Evolutionary conservation across 345 rosid genomes (phyloP).

Genomic region (Ricinus communis): DNA sequence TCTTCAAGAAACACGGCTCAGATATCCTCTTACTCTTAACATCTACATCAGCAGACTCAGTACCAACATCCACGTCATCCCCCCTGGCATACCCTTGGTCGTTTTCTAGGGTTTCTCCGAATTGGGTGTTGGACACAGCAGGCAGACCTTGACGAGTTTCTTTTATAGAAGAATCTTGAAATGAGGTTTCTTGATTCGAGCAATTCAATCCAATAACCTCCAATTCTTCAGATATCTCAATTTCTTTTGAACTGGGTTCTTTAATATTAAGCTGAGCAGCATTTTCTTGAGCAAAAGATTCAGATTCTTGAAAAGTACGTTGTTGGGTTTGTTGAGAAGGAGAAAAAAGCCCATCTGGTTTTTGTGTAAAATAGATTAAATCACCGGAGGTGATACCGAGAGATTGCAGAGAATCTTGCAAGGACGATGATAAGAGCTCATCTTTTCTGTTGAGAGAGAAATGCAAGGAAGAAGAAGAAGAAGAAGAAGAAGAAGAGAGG

Average conservation of each 20-base stretch:
- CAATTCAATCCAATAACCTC: neutral
- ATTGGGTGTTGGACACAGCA: no score
- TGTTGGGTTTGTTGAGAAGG: neutral
- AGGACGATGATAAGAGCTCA: conserved; percentile 48
- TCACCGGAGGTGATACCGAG: conserved; percentile 74
- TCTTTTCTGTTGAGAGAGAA: conserved; percentile 73
- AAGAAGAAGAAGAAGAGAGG: conserved; percentile 21
- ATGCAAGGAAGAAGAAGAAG: conserved; percentile 28
- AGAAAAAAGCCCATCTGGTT: conserved; percentile 23
- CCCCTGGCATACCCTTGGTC: conserved; percentile 5
- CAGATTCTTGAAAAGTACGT: conserved; percentile 1
- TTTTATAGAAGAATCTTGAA: conserved; percentile 5
- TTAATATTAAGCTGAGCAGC: neutral
- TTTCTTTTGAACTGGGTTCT: conserved; percentile 17
- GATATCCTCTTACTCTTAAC: conserved; percentile 35
- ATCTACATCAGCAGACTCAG: conserved; percentile 10
- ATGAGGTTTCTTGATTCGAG: neutral
- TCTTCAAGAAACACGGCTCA: conserved; percentile 64
- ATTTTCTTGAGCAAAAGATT: neutral
- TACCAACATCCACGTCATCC: conserved; percentile 34
- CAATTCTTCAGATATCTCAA: conserved; percentile 8
- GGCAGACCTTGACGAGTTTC: neutral
- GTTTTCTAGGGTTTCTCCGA: neutral
- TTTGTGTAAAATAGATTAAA: conserved; percentile 55
- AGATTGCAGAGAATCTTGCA: conserved; percentile 45